A percentile compares a stretch with the other conserved stretches of the same genome.
phyloP scores from a whole-genome alignment of 805 yeast genomes.

The Pichia insulana region DNA sequence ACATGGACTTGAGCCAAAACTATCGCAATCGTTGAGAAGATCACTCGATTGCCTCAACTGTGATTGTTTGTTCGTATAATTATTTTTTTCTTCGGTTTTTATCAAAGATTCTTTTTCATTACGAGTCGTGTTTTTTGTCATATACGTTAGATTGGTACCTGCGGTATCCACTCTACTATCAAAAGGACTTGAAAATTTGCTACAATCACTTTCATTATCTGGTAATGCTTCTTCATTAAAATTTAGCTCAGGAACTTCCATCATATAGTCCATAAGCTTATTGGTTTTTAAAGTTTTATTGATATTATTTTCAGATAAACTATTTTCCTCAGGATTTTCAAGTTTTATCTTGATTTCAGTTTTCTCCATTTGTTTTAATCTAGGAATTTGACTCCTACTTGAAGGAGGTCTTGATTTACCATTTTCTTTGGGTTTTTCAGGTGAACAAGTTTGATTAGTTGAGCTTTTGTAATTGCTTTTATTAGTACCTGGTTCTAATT shows the following conservation, averaged over 20 bases:
- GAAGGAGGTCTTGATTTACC: neutral
- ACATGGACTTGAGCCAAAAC: constrained; percentile 10
- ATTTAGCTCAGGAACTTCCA: constrained; percentile 6
- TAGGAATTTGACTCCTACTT: neutral
- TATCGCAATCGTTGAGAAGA: neutral
- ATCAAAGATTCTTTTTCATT: neutral
- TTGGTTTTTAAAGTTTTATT: neutral
- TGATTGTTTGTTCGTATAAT: neutral
- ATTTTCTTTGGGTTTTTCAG: neutral
- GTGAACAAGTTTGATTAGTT: neutral
- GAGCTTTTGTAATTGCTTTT: no score
- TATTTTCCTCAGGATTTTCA: neutral
- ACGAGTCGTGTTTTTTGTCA: constrained; percentile 1
- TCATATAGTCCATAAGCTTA: constrained; percentile 2
- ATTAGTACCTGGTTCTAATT: no score
- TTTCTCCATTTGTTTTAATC: neutral
- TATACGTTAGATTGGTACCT: constrained; percentile 6
- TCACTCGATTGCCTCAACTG: constrained; percentile 5
- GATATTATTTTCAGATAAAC: neutral
- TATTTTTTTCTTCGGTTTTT: neutral
- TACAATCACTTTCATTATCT: constrained; percentile 1
- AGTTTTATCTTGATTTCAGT: neutral
- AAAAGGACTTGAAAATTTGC: constrained; percentile 9
- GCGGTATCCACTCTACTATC: constrained; percentile 7
- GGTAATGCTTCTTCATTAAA: neutral